Base-by-base conservation (phyloP, 257 asterid species). In the Penstemon barbatus region DNA sequence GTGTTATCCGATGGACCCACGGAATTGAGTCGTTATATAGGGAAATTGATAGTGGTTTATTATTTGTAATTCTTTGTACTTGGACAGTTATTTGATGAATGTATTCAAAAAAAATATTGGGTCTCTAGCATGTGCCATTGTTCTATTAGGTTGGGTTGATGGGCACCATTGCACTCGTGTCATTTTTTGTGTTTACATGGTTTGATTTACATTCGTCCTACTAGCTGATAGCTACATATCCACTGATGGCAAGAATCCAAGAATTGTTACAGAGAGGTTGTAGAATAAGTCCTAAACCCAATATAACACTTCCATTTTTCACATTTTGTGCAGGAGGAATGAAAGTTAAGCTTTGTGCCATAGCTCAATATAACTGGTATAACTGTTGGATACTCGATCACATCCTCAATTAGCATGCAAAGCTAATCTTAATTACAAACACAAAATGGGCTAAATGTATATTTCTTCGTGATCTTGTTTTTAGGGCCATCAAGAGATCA, bases 121-220 rank as follows among this genome's bases (percentile, higher is more conserved):
- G 18, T 84, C 95, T 13, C 70, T 90, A 12, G 90, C 93, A 6
- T 90, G 97, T 95, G 91, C 95, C 44, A 78, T 82, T 0, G 86
- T 91, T 1, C 91, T 85, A 57, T 72, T 87, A 71, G 95, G 95
- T 5, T 90, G 95, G 93, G 76, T 90, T 6, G 88, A 87, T 4
- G 97, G 97, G 36, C 82, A 89, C n/a, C n/a, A 8, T 79, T 37
- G 53, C 91, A 15, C 78, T 90, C n/a, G 0, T 65, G 37, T 78
- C 77, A 5, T 87, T 87, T 64, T 80, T 95, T 0, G 38, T 75
- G 37, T 76, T 87, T 41, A 87, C 95, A 15, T 15, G 18, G 0
- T 15, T 0, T 83, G 90, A 78, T 84, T 68, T 72, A 86, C 90
- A 3, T 82, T 95, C 9, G 9, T 68, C 39, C 66, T 85, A 0